Evolutionary conservation across 2,329 filamentous ascomycete species (phyloP).

Genomic region (Phaeosphaeriaceae sp.): DNA sequence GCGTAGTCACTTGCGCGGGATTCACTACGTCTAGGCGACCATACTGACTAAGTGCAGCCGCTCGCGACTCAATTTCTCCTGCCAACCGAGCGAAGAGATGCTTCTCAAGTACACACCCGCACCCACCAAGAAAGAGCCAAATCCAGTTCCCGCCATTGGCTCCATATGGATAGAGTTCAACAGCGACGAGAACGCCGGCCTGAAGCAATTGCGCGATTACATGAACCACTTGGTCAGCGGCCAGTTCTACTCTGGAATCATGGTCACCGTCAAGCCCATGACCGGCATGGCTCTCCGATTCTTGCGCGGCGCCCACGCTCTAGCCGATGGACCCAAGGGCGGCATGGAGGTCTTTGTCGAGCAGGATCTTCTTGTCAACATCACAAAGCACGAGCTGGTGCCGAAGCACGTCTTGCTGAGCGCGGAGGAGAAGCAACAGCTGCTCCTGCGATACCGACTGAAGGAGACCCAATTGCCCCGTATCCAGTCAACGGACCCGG

Average conservation of each 20-base stretch:
- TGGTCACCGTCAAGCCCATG: slow-evolving; percentile 82
- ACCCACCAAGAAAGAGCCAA: slow-evolving; percentile 71
- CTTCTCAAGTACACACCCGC: slow-evolving; percentile 80
- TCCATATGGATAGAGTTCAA: slow-evolving; percentile 95
- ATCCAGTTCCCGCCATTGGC: slow-evolving; percentile 77
- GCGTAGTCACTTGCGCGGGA: too few relatives aligned
- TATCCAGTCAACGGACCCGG: slow-evolving; percentile 89
- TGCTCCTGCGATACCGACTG: slow-evolving; percentile 88
- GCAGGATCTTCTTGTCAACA: slow-evolving; percentile 95
- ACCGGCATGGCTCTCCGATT: slow-evolving; percentile 72
- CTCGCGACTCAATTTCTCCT: slow-evolving; percentile 84
- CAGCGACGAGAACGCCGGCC: slow-evolving; percentile 78
- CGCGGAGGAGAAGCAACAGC: slow-evolving; percentile 82
- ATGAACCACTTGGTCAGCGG: slow-evolving; percentile 80
- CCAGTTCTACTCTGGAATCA: slow-evolving; percentile 88
- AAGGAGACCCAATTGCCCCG: slow-evolving; percentile 97
- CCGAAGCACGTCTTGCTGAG: slow-evolving; percentile 92
- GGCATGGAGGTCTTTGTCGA: slow-evolving; percentile 95
- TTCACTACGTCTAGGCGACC: too few relatives aligned
- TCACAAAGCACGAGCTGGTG: slow-evolving; percentile 96
- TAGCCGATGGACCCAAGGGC: slow-evolving; percentile 69
- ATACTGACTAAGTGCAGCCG: slow-evolving; percentile 64
- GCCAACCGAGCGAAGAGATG: slow-evolving; percentile 84
- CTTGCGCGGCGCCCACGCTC: slow-evolving; percentile 36
- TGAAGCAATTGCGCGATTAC: slow-evolving; percentile 91